Evolutionary conservation across 2,329 filamentous ascomycete species (phyloP), one percentile per base, ranked within the genome.

Genomic region (Hirsutella minnesotensis): DNA sequence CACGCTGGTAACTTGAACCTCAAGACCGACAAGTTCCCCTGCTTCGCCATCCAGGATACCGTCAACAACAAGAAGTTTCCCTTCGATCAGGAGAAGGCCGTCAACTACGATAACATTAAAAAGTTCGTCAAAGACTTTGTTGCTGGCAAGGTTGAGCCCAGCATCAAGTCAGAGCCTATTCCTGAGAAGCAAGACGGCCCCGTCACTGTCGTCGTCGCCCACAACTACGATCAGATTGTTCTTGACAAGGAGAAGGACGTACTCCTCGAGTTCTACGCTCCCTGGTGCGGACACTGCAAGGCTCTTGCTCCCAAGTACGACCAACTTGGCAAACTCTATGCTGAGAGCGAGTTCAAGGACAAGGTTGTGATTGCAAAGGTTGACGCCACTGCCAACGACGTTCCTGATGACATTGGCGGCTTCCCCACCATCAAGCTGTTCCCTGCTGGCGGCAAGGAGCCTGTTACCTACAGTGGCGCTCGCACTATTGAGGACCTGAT

Each of bases 201-300:
- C 49, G 90, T 95, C 57, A 81, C 80, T 47, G 75, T 94, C 47
- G 76, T 98, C 45, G 92, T 98, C 45, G 92, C 90, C 63, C 85
- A 94, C 72, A 90, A 77, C 70, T 98, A 95, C 77, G 75, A 95
- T 50, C 77, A 94, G 8, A 70, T 96, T 53, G 89, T 98, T 58
- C 76, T 95, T 44, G 83, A 98, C 61, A 83, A 94, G 65, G 75
- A 82, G 62, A 96, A 96, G 83, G 92, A 98, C 66, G 92, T 98
- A 46, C 78, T 98, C 53, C 69, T 98, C 51, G 92, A 98, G 74
- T 96, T 95, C 73, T 98, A 98, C 72, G 92, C 92, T 46, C 92
- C 92, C 51, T 98, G 92, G 92, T 98, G 92, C 65, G 92, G 92
- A 56, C 92, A 98, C 79, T 98, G 92, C 86, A 96, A 96, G 79